Evolutionary conservation across 148 eudicot genomes (phyloP).

Genomic region (Suaeda aralocaspica): DNA sequence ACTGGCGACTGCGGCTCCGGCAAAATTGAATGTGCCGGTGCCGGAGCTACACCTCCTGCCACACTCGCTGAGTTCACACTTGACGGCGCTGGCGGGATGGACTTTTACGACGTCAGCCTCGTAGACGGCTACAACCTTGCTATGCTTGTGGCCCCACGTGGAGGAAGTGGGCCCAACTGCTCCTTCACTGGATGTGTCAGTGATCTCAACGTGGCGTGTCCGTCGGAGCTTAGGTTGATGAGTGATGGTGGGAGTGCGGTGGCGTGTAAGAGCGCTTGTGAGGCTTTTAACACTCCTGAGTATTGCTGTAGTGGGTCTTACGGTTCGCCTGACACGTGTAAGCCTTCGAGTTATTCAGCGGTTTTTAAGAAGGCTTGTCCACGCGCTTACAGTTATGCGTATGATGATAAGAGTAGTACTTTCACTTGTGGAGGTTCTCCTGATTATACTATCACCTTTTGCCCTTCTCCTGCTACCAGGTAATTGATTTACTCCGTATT

Average conservation of each 20-base stretch:
- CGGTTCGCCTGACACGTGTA: slow-evolving; percentile 56
- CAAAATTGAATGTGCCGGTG: slow-evolving; percentile 46
- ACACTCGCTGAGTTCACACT: slow-evolving; percentile 69
- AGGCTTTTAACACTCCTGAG: slow-evolving; percentile 38
- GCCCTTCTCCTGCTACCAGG: slow-evolving; percentile 70
- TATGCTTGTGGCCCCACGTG: slow-evolving; percentile 52
- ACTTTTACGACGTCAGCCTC: slow-evolving; percentile 72
- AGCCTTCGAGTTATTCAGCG: slow-evolving; percentile 57
- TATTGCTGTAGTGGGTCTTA: slow-evolving; percentile 64
- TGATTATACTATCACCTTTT: slow-evolving; percentile 62
- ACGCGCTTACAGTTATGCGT: slow-evolving; percentile 80
- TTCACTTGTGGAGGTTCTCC: slow-evolving; percentile 64
- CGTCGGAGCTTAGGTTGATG: slow-evolving; percentile 36
- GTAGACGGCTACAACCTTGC: slow-evolving; percentile 84
- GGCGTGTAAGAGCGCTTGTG: slow-evolving; percentile 68
- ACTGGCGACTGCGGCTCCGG: slow-evolving; percentile 81
- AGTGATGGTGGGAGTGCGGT: slow-evolving; percentile 18
- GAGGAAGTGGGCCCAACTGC: slow-evolving; percentile 56
- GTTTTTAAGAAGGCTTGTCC: slow-evolving; percentile 74
- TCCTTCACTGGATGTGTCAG: slow-evolving; percentile 46
- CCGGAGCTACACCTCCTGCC: slow-evolving; percentile 53
- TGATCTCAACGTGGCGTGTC: slow-evolving; percentile 51
- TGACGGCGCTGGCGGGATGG: slow-evolving; percentile 44
- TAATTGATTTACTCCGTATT: slow-evolving; percentile 9
- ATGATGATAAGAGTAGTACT: slow-evolving; percentile 70